phyloP scores from a whole-genome alignment of 768 basidiomycete species.

The Termitomyces eurrhizus region DNA sequence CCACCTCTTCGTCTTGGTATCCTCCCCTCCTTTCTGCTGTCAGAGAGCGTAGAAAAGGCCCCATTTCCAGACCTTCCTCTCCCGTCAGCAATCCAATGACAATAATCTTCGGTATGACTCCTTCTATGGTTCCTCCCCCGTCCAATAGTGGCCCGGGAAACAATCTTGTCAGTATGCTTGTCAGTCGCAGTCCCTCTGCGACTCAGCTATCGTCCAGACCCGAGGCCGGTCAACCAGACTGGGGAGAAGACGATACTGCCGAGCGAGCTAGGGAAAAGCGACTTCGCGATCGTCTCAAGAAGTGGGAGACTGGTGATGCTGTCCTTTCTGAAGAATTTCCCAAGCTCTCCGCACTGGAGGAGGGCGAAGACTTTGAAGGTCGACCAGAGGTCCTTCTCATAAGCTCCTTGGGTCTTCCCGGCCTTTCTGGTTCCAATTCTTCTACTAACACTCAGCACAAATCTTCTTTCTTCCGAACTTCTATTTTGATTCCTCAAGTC shows the following conservation, averaged over 20 bases:
- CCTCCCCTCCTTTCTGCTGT: conserved; percentile 75
- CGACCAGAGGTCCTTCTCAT: conserved; percentile 49
- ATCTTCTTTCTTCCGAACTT: conserved; percentile 58
- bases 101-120: conserved; percentile 86
- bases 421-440: conserved; percentile 28
- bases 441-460: conserved; percentile 21
- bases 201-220: conserved; percentile 26
- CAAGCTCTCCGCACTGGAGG: conserved; percentile 37
- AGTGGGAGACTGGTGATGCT: conserved; percentile 68
- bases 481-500: conserved; percentile 60
- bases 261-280: conserved; percentile 69
- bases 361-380: conserved; percentile 31
- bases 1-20: conserved; percentile 76
- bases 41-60: conserved; percentile 67
- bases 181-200: conserved; percentile 36
- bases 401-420: conserved; percentile 34
- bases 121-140: conserved; percentile 56
- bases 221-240: conserved; percentile 44
- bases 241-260: conserved; percentile 64
- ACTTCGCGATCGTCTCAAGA: conserved; percentile 62
- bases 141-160: conserved; percentile 25
- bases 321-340: conserved; percentile 64
- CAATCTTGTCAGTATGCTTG: conserved; percentile 41
- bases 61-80: conserved; percentile 55
- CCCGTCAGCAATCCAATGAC: conserved; percentile 67